Conservation (phyloP, 2,329 filamentous ascomycete species). For the Epichloe gansuensis region DNA sequence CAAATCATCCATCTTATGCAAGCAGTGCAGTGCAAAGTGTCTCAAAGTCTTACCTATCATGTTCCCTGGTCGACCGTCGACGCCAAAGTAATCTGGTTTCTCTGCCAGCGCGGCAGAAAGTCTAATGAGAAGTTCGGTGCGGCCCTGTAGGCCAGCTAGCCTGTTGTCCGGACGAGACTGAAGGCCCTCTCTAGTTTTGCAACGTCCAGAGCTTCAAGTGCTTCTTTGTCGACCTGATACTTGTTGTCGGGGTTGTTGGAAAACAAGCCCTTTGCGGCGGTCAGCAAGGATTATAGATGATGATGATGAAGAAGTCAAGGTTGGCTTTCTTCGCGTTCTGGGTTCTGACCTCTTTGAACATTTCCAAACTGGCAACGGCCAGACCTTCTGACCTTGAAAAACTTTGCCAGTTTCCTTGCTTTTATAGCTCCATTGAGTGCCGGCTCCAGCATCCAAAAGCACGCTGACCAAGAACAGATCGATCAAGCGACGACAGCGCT, state of each 20-base stretch:
- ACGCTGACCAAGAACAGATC: constrained; percentile 73
- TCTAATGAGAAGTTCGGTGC: constrained; percentile 65
- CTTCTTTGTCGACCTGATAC: constrained; percentile 79
- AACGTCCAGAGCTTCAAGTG: constrained; percentile 60
- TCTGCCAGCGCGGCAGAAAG: constrained; percentile 62
- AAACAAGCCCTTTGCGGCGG: constrained; percentile 53
- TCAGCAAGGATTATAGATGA: background rate
- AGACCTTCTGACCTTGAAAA: constrained; percentile 78
- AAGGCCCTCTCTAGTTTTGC: constrained; percentile 68
- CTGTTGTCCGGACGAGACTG: constrained; percentile 74
- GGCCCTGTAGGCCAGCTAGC: constrained; percentile 74
- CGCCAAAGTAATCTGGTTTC: constrained; percentile 74
- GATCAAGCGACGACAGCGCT: constrained; percentile 62
- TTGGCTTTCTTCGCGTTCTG: constrained; percentile 1
- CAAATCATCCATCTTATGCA: background rate
- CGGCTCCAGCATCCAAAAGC: constrained; percentile 76
- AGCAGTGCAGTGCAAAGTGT: background rate
- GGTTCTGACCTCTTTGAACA: constrained; percentile 65
- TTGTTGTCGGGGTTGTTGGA: constrained; percentile 72
- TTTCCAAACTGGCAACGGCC: constrained; percentile 65
- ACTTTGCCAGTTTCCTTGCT: constrained; percentile 75
- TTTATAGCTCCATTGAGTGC: constrained; percentile 84
- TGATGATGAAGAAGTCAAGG: background rate
- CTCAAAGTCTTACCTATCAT: constrained; percentile 60
- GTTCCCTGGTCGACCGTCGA: constrained; percentile 76